These are phyloP conservation scores for Alternaria brassicicola DNA, from an alignment of 2,329 filamentous ascomycete species.

Conservation along the genomic window DNA sequence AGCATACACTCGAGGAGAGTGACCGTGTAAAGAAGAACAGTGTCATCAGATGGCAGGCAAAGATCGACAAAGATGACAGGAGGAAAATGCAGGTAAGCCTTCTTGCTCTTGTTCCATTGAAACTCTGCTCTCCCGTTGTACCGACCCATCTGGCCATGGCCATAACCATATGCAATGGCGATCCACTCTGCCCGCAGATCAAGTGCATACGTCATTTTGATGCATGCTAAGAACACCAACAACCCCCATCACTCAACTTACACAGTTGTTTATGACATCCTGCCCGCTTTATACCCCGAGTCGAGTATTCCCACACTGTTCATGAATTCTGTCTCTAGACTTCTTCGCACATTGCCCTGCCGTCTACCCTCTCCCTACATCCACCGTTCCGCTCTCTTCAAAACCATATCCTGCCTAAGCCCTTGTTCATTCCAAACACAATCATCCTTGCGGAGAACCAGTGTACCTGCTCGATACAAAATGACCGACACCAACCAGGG, in stretches of 20 bases:
- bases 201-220: slow-evolving; percentile 22
- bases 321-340: slow-evolving; percentile 13
- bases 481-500: slow-evolving; percentile 58
- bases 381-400: neutral
- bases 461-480: slow-evolving; percentile 26
- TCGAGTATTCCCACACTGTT: neutral
- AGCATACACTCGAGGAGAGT: slow-evolving; percentile 73
- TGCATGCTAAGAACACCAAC: slow-evolving; percentile 6
- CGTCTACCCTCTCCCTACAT: neutral
- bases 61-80: slow-evolving; percentile 65
- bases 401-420: neutral
- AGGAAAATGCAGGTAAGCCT: slow-evolving; percentile 59
- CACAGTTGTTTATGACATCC: neutral
- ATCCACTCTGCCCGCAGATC: slow-evolving; percentile 2
- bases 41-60: slow-evolving; percentile 69
- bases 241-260: slow-evolving; percentile 2
- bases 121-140: slow-evolving; percentile 1
- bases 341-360: neutral
- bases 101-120: neutral
- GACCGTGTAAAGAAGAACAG: slow-evolving; percentile 84
- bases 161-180: slow-evolving; percentile 4
- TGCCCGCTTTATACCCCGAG: neutral
- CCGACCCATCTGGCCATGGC: neutral
- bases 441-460: neutral
- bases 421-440: neutral